Base-by-base conservation (phyloP, 371 early-diverging fungal species). In the Mortierella sp. region DNA sequence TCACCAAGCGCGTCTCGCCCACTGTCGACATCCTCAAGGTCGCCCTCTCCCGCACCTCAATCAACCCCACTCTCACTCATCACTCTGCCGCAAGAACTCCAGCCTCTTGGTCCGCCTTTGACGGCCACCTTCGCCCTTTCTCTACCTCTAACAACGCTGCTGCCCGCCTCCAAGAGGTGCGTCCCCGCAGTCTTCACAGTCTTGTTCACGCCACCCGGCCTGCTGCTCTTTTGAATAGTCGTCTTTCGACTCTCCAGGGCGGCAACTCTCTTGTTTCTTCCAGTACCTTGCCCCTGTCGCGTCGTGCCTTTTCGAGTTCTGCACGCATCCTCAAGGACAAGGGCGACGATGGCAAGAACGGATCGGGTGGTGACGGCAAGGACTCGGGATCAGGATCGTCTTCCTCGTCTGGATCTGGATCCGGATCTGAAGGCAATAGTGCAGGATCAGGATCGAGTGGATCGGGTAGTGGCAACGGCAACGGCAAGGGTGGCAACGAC, bases 1-100 rank as follows among this genome's bases (percentile, higher is more conserved):
- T 84, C 54, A 84, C 84, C 24, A 80, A 77, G 65, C 81, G 80
- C 55, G 75, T 84, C 70, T 84, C 84, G 73, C 84, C 84, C 48
- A 78, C 81, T 8, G 71, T 77, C 54, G 78, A 80, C 71, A 32
- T 80, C 51, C 78, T 84, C 74, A 84, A 78, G 75, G 76, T 84
- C 71, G 84, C 81, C 43, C 78, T 84, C 41, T 78, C 84, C 24
- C 77, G 84, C 55, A 84, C 70, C 1, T 81, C 78, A 27, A 74
- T 84, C 79, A 84, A 84, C 78, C 84, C 84, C 5, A 84, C 84
- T 24, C 78, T 84, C 10, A 78, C 81, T 48, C 68, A 55, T 44
- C 84, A 80, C 49, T 38, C 75, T 11, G 18, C 70, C 27, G 80
- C 76, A 38, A 72, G 55, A 48, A 81, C 84, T 2, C 84, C 84